Percentiles rank a stretch among this genome's conserved stretches.
These are phyloP conservation scores for Aspergillus pseudoterreus DNA, from an alignment of 2,329 filamentous ascomycete species.

Conservation along the genomic window DNA sequence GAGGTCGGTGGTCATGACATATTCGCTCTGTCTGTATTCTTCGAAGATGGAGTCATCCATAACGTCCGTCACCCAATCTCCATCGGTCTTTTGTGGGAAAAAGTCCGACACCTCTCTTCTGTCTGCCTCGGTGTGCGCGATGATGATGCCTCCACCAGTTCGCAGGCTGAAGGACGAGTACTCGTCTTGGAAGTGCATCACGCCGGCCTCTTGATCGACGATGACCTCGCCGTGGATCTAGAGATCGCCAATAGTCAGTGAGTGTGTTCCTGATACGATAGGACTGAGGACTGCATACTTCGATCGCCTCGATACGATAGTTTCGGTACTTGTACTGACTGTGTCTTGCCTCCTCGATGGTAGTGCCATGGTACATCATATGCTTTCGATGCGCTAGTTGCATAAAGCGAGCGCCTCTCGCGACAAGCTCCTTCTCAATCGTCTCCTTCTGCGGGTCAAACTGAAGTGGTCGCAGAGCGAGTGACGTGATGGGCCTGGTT, in stretches of 20 bases:
- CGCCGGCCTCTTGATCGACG: neutral
- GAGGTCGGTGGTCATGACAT: neutral
- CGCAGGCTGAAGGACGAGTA: neutral
- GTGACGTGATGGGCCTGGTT: neutral
- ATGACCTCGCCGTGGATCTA: neutral
- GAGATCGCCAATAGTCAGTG: neutral
- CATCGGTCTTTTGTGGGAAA: neutral
- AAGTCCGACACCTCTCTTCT: neutral
- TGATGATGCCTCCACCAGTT: neutral
- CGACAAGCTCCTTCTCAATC: neutral
- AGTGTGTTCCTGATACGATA: no score
- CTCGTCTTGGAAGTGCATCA: neutral
- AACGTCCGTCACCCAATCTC: neutral
- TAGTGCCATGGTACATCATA: neutral
- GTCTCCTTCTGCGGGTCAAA: neutral
- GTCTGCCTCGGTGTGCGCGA: neutral
- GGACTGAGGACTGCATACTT: neutral
- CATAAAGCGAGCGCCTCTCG: neutral
- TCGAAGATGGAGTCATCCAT: neutral
- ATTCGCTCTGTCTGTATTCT: neutral
- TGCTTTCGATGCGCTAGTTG: neutral
- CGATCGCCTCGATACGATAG: neutral
- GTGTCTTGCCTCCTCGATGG: neutral
- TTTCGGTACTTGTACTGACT: neutral
- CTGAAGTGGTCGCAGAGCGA: neutral